Conservation (phyloP, 2,329 filamentous ascomycete species). For the Colletotrichum australisinense region DNA sequence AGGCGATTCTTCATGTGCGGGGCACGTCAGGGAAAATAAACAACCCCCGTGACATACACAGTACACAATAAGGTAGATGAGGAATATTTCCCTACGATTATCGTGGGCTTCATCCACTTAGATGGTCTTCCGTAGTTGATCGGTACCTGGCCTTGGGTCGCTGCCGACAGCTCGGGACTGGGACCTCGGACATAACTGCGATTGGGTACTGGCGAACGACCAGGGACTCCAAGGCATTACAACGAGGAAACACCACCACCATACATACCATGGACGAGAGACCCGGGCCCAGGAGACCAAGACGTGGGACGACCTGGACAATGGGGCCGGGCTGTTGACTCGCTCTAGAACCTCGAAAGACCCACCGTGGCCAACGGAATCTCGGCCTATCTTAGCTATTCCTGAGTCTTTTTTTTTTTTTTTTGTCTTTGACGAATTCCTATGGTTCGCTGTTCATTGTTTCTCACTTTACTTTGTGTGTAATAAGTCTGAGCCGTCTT, state of each 20-base stretch:
- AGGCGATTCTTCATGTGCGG: not conserved
- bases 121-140: not conserved
- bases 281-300: not conserved
- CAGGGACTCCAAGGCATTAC: constrained; percentile 12
- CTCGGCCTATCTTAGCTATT: not conserved
- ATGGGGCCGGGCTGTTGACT: constrained; percentile 31
- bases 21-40: not conserved
- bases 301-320: constrained; percentile 22
- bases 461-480: too few species aligned
- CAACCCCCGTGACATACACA: not conserved
- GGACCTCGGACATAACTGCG: not conserved
- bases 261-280: not conserved
- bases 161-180: constrained; percentile 8
- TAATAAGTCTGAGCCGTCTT: not conserved
- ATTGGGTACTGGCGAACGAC: constrained; percentile 14
- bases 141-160: constrained; percentile 1
- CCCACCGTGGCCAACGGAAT: not conserved
- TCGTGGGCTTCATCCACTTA: constrained; percentile 5
- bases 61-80: not conserved
- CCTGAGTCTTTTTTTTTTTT: not conserved
- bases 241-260: constrained; percentile 7
- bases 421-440: not conserved
- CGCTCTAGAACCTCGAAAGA: constrained; percentile 27
- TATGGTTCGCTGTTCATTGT: not conserved
- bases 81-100: not conserved